phyloP scores from a whole-genome alignment of 495 filamentous ascomycete genomes.

The Cetradonia linearis region DNA sequence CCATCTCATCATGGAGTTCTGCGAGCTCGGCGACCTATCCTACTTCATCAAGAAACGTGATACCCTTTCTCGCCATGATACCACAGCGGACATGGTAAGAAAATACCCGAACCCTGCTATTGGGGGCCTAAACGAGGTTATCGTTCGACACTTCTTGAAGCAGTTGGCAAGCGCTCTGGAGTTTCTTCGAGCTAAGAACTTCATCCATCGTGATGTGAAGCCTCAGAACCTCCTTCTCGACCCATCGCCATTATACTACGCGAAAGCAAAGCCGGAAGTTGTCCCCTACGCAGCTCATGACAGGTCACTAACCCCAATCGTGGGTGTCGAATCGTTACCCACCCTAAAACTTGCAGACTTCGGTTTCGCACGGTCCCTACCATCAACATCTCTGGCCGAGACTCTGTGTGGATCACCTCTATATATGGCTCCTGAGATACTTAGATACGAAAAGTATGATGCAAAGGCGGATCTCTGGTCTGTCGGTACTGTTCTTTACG shows the following conservation, averaged over 20 bases:
- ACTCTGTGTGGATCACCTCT: constrained; percentile 96
- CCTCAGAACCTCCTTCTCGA: constrained; percentile 90
- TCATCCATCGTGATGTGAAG: constrained; percentile 95
- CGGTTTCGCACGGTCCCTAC: constrained; percentile 85
- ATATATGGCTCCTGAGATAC: constrained; percentile 98
- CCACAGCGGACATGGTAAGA: constrained; percentile 71
- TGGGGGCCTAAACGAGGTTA: constrained; percentile 83
- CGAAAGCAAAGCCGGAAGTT: constrained; percentile 37
- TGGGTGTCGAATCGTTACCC: constrained; percentile 75
- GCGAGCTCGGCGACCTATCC: constrained; percentile 85
- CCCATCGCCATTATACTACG: constrained; percentile 62
- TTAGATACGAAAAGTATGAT: constrained; percentile 95
- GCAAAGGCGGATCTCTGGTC: constrained; percentile 97
- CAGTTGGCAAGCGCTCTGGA: constrained; percentile 87
- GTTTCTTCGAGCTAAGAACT: constrained; percentile 72
- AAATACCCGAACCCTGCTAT: constrained; percentile 78
- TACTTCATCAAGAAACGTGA: constrained; percentile 91
- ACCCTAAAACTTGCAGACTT: constrained; percentile 98
- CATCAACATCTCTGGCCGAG: constrained; percentile 80
- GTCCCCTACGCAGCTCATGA: constrained; percentile 56
- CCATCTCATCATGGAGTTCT: constrained; percentile 98
- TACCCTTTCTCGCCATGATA: constrained; percentile 60
- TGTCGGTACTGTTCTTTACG: constrained; percentile 85
- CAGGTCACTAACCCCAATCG: constrained; percentile 66
- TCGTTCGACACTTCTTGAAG: constrained; percentile 90